phyloP scores from a whole-genome alignment of 2,329 filamentous ascomycete genomes.

The Sarocladium kiliense region DNA sequence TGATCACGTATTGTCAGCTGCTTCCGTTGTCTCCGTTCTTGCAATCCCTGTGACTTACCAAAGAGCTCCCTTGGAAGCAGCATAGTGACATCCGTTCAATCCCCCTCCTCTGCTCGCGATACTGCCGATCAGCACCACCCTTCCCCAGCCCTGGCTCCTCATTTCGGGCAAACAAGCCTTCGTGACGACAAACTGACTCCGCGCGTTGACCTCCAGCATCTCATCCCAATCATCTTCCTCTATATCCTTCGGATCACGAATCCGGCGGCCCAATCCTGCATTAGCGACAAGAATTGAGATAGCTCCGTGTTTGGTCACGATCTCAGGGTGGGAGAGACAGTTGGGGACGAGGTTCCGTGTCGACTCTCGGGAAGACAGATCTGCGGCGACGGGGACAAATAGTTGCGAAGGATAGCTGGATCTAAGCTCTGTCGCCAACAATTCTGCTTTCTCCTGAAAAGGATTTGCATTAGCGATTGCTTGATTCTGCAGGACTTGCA shows the following conservation, averaged over 20 bases:
- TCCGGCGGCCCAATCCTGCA: conserved; percentile 26
- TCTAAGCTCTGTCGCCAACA: conserved; percentile 20
- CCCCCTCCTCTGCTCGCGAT: conserved; percentile 17
- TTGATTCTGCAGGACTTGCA: too few relatives aligned
- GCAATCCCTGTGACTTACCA: neutral
- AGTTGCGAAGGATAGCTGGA: conserved; percentile 20
- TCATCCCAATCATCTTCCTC: conserved; percentile 30
- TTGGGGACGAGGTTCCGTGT: conserved; percentile 19
- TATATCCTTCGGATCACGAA: conserved; percentile 27
- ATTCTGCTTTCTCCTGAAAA: conserved; percentile 24
- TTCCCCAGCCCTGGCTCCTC: conserved; percentile 15
- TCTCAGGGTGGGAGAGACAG: conserved; percentile 14
- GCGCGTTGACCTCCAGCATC: conserved; percentile 19
- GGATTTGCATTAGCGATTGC: neutral
- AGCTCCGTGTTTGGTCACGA: conserved; percentile 19
- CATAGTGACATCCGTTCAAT: conserved; percentile 17
- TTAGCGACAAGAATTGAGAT: conserved; percentile 27
- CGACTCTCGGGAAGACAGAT: conserved; percentile 22
- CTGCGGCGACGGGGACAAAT: conserved; percentile 21
- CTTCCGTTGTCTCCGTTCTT: neutral
- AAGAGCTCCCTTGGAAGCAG: conserved; percentile 14
- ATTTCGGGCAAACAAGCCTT: conserved; percentile 16
- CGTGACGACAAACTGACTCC: conserved; percentile 17
- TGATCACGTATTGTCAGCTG: conserved; percentile 12
- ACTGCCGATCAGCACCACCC: conserved; percentile 16